Percentiles rank a stretch among this genome's conserved stretches.
Conservation (phyloP, 129 eudicot species). For the Flaveria robusta region DNA sequence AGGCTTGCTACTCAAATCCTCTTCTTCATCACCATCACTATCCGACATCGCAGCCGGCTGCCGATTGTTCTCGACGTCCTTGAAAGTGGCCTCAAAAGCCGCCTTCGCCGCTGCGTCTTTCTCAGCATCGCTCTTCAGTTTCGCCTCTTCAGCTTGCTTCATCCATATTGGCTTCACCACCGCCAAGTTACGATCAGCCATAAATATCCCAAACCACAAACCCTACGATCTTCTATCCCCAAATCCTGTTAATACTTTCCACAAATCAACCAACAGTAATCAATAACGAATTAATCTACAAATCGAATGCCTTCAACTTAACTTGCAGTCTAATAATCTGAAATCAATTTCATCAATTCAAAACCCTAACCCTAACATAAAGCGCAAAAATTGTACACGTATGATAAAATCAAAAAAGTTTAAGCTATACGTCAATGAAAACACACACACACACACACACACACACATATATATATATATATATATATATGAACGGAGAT, state of each 20-base stretch:
- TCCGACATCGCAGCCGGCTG: slow-evolving; percentile 49
- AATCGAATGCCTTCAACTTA: background rate
- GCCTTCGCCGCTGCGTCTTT: slow-evolving; percentile 96
- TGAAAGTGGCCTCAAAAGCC: slow-evolving; percentile 95
- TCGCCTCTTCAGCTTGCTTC: slow-evolving; percentile 97
- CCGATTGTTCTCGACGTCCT: slow-evolving; percentile 54
- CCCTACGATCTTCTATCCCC: slow-evolving; percentile 17
- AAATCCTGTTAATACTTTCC: slow-evolving; percentile 27
- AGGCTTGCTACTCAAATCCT: slow-evolving; percentile 66
- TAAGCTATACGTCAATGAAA: slow-evolving; percentile 6
- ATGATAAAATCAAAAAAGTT: slow-evolving; percentile 2
- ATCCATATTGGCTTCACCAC: slow-evolving; percentile 88
- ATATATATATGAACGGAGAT: background rate
- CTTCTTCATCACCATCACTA: slow-evolving; percentile 65
- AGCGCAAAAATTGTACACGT: background rate
- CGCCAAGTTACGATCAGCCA: slow-evolving; percentile 73
- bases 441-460: background rate
- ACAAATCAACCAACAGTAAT: slow-evolving; percentile 9
- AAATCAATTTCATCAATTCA: slow-evolving; percentile 10
- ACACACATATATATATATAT: background rate
- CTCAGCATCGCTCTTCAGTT: slow-evolving; percentile 90
- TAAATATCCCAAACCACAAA: slow-evolving; percentile 42
- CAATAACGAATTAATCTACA: background rate
- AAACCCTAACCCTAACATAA: slow-evolving; percentile 33
- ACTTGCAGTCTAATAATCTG: background rate